Percentiles rank a stretch among this genome's conserved stretches.
These are phyloP conservation scores for Phlegmacium glaucopus DNA, from an alignment of 768 basidiomycete genomes.

Conservation along the genomic window DNA sequence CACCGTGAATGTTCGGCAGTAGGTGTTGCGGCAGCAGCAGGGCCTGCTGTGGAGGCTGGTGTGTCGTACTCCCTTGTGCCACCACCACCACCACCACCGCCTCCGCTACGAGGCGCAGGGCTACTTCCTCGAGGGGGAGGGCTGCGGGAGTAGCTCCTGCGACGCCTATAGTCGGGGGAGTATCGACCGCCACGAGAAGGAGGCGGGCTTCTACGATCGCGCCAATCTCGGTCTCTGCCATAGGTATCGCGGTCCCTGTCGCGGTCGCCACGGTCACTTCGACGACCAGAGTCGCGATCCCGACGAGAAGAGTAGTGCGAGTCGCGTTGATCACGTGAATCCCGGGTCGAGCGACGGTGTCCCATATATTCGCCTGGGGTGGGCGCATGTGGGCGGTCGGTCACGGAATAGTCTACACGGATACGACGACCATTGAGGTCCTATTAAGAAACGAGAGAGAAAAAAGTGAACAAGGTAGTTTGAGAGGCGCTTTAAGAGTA, in stretches of 20 bases:
- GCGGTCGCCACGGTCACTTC: conserved; percentile 40
- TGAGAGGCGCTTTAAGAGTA: not conserved
- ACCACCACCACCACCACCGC: conserved; percentile 18
- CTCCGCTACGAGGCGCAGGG: conserved; percentile 29
- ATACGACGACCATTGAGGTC: conserved; percentile 94
- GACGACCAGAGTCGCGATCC: conserved; percentile 27
- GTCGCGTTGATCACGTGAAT: conserved; percentile 34
- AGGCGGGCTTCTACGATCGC: conserved; percentile 75
- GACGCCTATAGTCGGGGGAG: conserved; percentile 74
- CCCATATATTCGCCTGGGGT: conserved; percentile 99
- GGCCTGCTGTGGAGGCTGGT: conserved; percentile 19
- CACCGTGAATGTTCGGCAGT: conserved; percentile 48
- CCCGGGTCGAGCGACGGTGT: conserved; percentile 57
- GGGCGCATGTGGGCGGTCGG: conserved; percentile 89
- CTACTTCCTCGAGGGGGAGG: conserved; percentile 75
- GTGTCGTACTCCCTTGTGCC: conserved; percentile 34
- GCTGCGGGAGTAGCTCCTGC: conserved; percentile 76
- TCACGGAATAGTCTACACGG: conserved; percentile 96
- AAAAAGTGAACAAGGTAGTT: not conserved
- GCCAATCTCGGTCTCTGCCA: conserved; percentile 75
- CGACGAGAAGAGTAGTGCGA: conserved; percentile 26
- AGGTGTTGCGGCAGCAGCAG: conserved; percentile 36
- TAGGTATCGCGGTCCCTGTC: conserved; percentile 56
- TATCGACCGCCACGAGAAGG: conserved; percentile 61
- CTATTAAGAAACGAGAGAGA: conserved; percentile 34